Conservation (phyloP, 306 rosid species). For the Glycine tomentella region DNA sequence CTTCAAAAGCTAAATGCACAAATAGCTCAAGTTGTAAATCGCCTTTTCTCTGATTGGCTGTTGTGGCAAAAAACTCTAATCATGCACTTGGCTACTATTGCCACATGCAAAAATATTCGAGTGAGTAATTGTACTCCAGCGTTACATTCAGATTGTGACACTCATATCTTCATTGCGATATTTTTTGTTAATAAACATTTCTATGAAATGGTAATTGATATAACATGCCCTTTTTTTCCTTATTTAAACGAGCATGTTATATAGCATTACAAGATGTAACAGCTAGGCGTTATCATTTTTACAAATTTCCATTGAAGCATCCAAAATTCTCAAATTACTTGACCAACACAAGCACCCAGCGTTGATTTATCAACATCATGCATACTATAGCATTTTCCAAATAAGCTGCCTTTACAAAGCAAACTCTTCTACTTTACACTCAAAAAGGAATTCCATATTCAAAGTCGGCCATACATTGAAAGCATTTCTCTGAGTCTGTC, state of each 20-base stretch:
- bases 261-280: conserved; percentile 4
- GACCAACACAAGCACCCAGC: conserved; percentile 15
- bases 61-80: no score
- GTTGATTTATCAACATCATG: conserved; percentile 31
- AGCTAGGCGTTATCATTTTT: conserved; percentile 10
- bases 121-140: no score
- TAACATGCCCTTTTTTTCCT: neutral
- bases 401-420: conserved; percentile 12
- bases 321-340: conserved; percentile 29
- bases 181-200: no score
- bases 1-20: no score
- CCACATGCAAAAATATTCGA: no score
- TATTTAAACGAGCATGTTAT: neutral
- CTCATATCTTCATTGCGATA: no score
- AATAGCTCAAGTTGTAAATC: no score
- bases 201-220: no score
- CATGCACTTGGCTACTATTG: no score
- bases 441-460: conserved; percentile 42
- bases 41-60: no score
- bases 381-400: conserved; percentile 24
- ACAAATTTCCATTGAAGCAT: conserved; percentile 32
- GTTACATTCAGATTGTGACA: no score
- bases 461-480: conserved; percentile 79
- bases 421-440: conserved; percentile 35
- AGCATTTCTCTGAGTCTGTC: conserved; percentile 64